These are phyloP conservation scores for Acacia concinna DNA, from an alignment of 331 rosid genomes.

Conservation along the genomic window DNA sequence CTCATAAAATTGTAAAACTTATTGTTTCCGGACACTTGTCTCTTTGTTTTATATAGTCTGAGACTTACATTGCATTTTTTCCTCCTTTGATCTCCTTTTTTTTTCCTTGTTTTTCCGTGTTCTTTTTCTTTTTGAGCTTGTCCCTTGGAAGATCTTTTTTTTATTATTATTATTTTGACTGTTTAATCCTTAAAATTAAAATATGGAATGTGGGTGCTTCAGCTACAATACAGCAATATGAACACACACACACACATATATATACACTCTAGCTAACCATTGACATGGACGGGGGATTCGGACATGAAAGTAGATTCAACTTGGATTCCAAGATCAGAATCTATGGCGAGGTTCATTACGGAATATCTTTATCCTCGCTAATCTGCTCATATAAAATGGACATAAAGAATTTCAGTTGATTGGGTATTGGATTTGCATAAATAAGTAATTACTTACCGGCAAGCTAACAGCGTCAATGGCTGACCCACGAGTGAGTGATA, in stretches of 20 bases:
- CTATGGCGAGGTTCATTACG: background rate
- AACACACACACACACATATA: no score
- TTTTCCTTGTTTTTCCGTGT: background rate
- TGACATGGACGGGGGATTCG: constrained; percentile 31
- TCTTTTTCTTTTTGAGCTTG: constrained; percentile 15
- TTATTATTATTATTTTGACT: constrained; percentile 29
- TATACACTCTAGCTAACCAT: background rate
- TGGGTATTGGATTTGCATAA: background rate
- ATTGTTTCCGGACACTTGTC: no score
- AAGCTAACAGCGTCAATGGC: background rate
- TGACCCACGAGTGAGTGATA: background rate
- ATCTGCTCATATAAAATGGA: constrained; percentile 12
- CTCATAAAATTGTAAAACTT: no score
- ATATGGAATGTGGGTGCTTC: background rate
- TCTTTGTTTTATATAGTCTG: constrained; percentile 27
- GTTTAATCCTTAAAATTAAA: constrained; percentile 1
- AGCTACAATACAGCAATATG: background rate
- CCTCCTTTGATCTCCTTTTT: no score
- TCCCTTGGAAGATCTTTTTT: constrained; percentile 14
- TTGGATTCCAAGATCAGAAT: constrained; percentile 43
- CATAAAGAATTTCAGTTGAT: background rate
- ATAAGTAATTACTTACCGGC: background rate
- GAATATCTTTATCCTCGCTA: constrained; percentile 28
- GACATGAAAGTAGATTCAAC: constrained; percentile 35
- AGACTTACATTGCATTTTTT: constrained; percentile 15